A percentile compares a stretch with the other conserved stretches of the same genome.
These are phyloP conservation scores for Dictyostelium capitatum DNA, from an alignment of 78 protist genomes.

Conservation along the genomic window DNA sequence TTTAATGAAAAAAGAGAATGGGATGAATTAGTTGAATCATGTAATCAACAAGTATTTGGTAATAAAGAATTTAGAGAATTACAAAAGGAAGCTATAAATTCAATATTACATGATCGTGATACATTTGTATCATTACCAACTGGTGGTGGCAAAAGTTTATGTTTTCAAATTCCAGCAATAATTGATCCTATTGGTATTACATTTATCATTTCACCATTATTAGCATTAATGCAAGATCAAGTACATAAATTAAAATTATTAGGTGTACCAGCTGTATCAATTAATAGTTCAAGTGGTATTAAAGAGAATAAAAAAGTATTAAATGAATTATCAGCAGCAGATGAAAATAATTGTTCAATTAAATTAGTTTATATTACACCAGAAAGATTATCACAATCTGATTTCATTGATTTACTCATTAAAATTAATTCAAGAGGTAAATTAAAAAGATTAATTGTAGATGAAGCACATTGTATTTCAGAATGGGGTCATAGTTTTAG, in stretches of 20 bases:
- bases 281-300: background rate
- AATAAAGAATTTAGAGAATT: slow-evolving; percentile 70
- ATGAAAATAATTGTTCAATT: background rate
- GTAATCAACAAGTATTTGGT: slow-evolving; percentile 36
- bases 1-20: background rate
- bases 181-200: slow-evolving; percentile 58
- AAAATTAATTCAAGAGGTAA: background rate
- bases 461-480: slow-evolving; percentile 95
- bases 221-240: slow-evolving; percentile 99
- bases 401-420: background rate
- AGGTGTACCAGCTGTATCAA: background rate
- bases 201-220: slow-evolving; percentile 98
- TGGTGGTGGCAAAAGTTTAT: slow-evolving; percentile 99
- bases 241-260: slow-evolving; percentile 43
- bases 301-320: background rate
- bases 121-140: slow-evolving; percentile 93
- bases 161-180: slow-evolving; percentile 92
- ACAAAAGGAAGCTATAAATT: slow-evolving; percentile 83
- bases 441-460: slow-evolving; percentile 64
- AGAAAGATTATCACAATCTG: slow-evolving; percentile 15
- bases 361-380: slow-evolving; percentile 22
- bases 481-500: slow-evolving; percentile 97
- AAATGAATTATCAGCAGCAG: background rate
- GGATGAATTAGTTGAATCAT: slow-evolving; percentile 23
- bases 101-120: slow-evolving; percentile 57